These are phyloP conservation scores for Centaurea solstitialis DNA, from an alignment of 129 eudicot species.

Conservation along the genomic window DNA sequence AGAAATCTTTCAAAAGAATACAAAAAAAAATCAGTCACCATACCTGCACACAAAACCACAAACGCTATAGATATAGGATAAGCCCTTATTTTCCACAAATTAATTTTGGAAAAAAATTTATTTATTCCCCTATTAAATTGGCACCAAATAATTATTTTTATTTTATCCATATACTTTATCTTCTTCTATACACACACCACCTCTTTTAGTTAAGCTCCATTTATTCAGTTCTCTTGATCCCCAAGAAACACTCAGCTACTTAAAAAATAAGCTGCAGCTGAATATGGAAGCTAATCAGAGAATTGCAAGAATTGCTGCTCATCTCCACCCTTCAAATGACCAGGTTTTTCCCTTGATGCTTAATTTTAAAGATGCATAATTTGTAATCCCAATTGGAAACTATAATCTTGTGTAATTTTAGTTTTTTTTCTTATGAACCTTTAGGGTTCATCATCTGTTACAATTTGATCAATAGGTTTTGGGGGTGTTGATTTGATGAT, in stretches of 20 bases:
- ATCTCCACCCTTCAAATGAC: conserved; percentile 64
- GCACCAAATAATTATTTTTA: conserved; percentile 23
- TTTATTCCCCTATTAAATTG: conserved; percentile 10
- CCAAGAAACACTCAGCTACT: conserved; percentile 35
- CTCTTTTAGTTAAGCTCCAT: conserved; percentile 14
- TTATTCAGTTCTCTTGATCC: conserved; percentile 28
- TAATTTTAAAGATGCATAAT: background rate
- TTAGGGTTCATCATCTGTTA: conserved; percentile 20
- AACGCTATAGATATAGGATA: conserved; percentile 44
- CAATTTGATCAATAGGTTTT: conserved; percentile 15
- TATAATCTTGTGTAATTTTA: background rate
- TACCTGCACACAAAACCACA: conserved; percentile 39
- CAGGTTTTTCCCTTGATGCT: conserved; percentile 47
- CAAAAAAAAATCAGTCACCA: conserved; percentile 27
- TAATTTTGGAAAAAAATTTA: background rate
- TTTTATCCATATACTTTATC: conserved; percentile 18
- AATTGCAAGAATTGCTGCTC: conserved; percentile 85
- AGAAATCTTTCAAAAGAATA: conserved; percentile 18
- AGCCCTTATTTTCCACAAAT: conserved; percentile 47
- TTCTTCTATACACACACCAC: conserved; percentile 1
- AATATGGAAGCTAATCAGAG: conserved; percentile 57
- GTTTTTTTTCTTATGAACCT: background rate
- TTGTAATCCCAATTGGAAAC: conserved; percentile 8
- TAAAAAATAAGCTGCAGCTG: conserved; percentile 14
- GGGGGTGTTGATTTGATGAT: background rate